These are phyloP conservation scores for Stephanocyclus meneghinianus DNA, from an alignment of 352 stramenopile genomes.

Conservation along the genomic window DNA sequence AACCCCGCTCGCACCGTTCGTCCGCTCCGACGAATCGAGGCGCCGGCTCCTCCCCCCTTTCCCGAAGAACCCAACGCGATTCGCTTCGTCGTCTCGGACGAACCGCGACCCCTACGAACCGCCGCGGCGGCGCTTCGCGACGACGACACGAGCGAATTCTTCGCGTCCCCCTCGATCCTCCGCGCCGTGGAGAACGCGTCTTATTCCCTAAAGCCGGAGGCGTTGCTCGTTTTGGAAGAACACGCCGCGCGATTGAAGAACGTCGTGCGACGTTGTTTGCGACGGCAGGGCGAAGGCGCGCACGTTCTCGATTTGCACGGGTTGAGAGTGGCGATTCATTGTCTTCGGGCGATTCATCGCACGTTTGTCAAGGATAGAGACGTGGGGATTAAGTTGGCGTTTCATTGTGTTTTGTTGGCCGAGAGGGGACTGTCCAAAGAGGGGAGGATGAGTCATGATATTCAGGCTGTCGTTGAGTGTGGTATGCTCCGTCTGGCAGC, in stretches of 20 bases:
- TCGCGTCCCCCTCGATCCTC: neutral
- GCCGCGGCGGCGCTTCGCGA: neutral
- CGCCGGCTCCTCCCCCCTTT: neutral
- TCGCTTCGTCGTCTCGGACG: neutral
- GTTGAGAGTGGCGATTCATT: conserved; percentile 12
- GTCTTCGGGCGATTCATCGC: neutral
- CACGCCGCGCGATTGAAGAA: conserved; percentile 31
- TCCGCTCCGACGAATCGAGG: neutral
- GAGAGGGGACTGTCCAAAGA: conserved; percentile 20
- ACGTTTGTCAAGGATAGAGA: neutral
- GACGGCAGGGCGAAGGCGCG: neutral
- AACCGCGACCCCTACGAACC: neutral
- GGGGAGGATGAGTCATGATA: neutral
- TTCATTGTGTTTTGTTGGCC: conserved; percentile 36
- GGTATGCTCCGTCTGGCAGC: conserved; percentile 33
- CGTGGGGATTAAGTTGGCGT: conserved; percentile 35
- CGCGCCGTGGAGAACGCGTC: conserved; percentile 15
- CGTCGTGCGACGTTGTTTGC: conserved; percentile 22
- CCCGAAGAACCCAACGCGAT: neutral
- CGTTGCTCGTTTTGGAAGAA: conserved; percentile 35
- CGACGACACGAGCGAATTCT: too few species aligned
- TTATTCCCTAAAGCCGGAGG: conserved; percentile 3
- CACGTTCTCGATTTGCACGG: neutral
- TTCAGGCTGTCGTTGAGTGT: conserved; percentile 23
- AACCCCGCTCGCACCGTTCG: neutral